Evolutionary conservation across 2,329 filamentous ascomycete genomes (phyloP).

Genomic region (Fusarium siculi): DNA sequence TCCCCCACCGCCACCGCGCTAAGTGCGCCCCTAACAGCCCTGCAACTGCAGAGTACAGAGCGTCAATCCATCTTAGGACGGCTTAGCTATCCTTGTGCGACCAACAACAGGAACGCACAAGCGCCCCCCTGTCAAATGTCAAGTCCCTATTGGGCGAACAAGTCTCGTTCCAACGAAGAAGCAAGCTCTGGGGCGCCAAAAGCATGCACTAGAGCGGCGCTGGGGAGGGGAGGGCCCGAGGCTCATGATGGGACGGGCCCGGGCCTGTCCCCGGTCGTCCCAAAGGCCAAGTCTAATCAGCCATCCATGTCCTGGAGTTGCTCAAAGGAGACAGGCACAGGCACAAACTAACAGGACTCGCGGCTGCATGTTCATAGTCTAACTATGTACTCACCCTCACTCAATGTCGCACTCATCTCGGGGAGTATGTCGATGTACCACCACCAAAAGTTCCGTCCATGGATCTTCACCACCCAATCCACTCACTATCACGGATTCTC

Average conservation of each 20-base stretch:
- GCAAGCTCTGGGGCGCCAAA: slow-evolving; percentile 11
- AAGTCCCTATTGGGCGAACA: slow-evolving; percentile 13
- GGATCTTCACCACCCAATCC: slow-evolving; percentile 24
- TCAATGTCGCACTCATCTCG: background rate
- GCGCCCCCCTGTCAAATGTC: slow-evolving; percentile 23
- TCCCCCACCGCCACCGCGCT: slow-evolving; percentile 34
- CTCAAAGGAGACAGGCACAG: slow-evolving; percentile 1
- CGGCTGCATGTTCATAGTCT: background rate
- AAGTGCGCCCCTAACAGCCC: slow-evolving; percentile 30
- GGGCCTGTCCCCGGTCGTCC: background rate
- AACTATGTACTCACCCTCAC: background rate
- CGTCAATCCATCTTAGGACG: slow-evolving; percentile 16
- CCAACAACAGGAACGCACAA: slow-evolving; percentile 37
- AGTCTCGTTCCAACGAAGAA: slow-evolving; percentile 20
- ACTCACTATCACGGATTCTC: slow-evolving; percentile 1
- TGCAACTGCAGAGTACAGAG: slow-evolving; percentile 24
- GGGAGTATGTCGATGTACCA: background rate
- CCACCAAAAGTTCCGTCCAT: slow-evolving; percentile 11
- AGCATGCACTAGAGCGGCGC: slow-evolving; percentile 19
- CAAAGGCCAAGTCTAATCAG: slow-evolving; percentile 18
- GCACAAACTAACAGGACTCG: background rate
- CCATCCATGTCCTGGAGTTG: background rate
- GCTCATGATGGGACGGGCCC: slow-evolving; percentile 13
- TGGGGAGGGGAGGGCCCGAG: slow-evolving; percentile 29
- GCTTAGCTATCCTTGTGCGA: slow-evolving; percentile 29